phyloP scores from a whole-genome alignment of 2,329 filamentous ascomycete species.

The Epichloe gansuensis region DNA sequence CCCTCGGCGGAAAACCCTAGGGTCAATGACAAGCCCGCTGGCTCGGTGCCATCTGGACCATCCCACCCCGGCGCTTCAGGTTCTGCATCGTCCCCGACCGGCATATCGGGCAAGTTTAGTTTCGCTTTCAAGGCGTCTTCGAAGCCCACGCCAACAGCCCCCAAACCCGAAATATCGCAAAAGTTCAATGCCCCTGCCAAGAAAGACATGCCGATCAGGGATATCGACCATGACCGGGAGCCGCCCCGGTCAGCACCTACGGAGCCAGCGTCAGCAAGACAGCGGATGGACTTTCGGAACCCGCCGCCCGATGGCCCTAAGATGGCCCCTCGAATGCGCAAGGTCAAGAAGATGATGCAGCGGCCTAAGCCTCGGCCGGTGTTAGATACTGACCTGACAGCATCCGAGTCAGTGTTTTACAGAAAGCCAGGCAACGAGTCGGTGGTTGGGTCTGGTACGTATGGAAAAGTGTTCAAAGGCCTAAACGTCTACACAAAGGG shows the following conservation, averaged over 20 bases:
- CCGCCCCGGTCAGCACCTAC: conserved; percentile 38
- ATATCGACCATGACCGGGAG: conserved; percentile 28
- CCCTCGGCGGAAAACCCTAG: background rate
- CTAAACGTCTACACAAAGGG: conserved; percentile 81
- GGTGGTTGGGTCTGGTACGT: conserved; percentile 88
- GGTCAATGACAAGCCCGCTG: conserved; percentile 1
- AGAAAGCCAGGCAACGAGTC: conserved; percentile 96
- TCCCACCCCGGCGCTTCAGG: conserved; percentile 19
- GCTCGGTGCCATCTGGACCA: background rate
- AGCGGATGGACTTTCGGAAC: conserved; percentile 20
- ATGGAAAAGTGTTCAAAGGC: conserved; percentile 92
- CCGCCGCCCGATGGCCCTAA: conserved; percentile 23
- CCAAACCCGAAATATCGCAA: conserved; percentile 53
- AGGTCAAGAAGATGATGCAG: conserved; percentile 55
- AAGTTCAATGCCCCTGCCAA: conserved; percentile 51
- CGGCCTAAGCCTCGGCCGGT: conserved; percentile 59
- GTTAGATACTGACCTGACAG: conserved; percentile 57
- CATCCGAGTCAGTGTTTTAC: conserved; percentile 83
- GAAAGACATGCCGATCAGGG: conserved; percentile 18
- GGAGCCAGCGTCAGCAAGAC: conserved; percentile 38
- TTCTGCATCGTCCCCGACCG: conserved; percentile 34
- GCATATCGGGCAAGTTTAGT: conserved; percentile 60
- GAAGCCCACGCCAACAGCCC: conserved; percentile 41
- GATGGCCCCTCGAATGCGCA: conserved; percentile 39
- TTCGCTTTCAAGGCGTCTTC: conserved; percentile 78